phyloP scores from a whole-genome alignment of 2,329 filamentous ascomycete genomes.

The Chrysoporthe cubensis region DNA sequence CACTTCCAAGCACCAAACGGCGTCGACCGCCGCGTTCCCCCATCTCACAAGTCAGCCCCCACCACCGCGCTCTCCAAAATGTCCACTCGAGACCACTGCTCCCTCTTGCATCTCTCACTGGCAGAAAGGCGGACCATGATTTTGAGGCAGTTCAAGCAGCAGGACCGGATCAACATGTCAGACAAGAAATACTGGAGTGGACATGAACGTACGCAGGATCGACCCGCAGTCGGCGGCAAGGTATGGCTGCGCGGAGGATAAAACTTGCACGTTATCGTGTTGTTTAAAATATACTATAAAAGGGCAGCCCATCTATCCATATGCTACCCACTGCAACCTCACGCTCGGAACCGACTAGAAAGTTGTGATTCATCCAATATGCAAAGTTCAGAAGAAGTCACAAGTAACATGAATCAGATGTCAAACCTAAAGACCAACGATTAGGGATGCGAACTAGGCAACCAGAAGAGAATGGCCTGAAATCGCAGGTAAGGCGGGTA shows the following conservation, averaged over 20 bases:
- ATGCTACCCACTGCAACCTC: too few relatives aligned
- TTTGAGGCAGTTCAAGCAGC: conserved; percentile 35
- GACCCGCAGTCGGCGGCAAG: conserved; percentile 4
- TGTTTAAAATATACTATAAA: too few relatives aligned
- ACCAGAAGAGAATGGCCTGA: too few relatives aligned
- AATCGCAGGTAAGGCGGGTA: too few relatives aligned
- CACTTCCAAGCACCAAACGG: neutral
- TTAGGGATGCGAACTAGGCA: too few relatives aligned
- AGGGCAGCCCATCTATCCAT: too few relatives aligned
- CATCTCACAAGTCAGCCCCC: conserved; percentile 2
- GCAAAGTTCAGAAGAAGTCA: too few relatives aligned
- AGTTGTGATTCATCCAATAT: too few relatives aligned
- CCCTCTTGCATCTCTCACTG: conserved; percentile 36
- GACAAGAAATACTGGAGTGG: conserved; percentile 30
- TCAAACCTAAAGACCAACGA: too few relatives aligned
- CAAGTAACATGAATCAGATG: too few relatives aligned
- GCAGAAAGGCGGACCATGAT: conserved; percentile 37
- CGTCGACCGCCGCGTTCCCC: conserved; percentile 12
- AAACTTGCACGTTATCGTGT: neutral
- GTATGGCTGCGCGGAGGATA: conserved; percentile 1
- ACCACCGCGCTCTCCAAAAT: conserved; percentile 23
- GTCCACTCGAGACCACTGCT: conserved; percentile 34
- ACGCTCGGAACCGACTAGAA: too few relatives aligned
- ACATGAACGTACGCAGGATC: conserved; percentile 26
- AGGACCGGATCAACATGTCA: conserved; percentile 32